Conservation (phyloP, 805 yeast genomes). For the Lachancea dasiensis region DNA sequence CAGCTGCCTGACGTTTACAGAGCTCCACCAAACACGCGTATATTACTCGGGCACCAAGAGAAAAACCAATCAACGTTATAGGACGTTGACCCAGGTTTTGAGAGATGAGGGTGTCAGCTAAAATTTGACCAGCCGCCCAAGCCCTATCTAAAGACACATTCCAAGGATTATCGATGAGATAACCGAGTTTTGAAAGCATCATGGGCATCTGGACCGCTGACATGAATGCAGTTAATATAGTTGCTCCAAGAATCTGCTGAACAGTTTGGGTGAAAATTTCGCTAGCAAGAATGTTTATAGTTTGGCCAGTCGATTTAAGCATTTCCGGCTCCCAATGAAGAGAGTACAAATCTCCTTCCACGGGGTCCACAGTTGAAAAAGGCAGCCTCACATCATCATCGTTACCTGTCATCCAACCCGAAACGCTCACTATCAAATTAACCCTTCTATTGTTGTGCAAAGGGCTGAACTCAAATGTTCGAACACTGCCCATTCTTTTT, state of each 20-base stretch:
- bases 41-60: constrained; percentile 87
- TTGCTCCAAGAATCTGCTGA: constrained; percentile 91
- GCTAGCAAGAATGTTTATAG: constrained; percentile 86
- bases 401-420: constrained; percentile 97
- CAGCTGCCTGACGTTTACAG: constrained; percentile 79
- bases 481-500: constrained; percentile 82
- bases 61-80: constrained; percentile 85
- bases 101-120: constrained; percentile 85
- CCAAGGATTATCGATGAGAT: constrained; percentile 95
- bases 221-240: constrained; percentile 84
- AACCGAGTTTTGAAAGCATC: constrained; percentile 83
- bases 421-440: constrained; percentile 78
- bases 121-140: constrained; percentile 87
- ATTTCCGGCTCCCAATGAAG: constrained; percentile 97
- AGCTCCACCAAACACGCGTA: constrained; percentile 84
- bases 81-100: constrained; percentile 92
- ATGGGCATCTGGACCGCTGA: constrained; percentile 89
- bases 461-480: constrained; percentile 91
- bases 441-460: constrained; percentile 85
- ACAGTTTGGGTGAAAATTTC: constrained; percentile 90
- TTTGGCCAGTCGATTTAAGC: constrained; percentile 93
- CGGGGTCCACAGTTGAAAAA: constrained; percentile 93
- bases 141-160: constrained; percentile 94
- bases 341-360: constrained; percentile 93
- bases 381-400: constrained; percentile 95